Percentiles rank a stretch among this genome's conserved stretches.
Conservation (phyloP, 2,329 filamentous ascomycete genomes). For the Juglanconis juglandina region DNA sequence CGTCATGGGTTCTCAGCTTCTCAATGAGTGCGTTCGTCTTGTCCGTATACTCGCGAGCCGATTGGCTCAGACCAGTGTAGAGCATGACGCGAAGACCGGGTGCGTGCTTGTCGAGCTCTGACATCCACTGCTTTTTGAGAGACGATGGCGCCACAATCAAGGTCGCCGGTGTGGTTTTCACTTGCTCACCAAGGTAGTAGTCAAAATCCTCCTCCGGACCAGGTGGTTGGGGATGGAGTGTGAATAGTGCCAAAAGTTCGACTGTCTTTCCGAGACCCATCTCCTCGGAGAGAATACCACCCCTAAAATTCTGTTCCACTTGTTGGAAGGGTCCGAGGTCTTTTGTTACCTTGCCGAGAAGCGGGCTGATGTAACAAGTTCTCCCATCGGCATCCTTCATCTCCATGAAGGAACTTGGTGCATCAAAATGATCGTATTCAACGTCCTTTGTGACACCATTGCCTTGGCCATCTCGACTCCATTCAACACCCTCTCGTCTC, state of each 20-base stretch:
- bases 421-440: constrained; percentile 14
- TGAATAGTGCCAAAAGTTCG: constrained; percentile 69
- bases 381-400: constrained; percentile 43
- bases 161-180: constrained; percentile 53
- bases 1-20: constrained; percentile 49
- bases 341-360: constrained; percentile 57
- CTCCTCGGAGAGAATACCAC: constrained; percentile 73
- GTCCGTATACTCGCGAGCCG: constrained; percentile 32
- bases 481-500: constrained; percentile 59
- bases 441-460: constrained; percentile 25
- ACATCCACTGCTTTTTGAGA: constrained; percentile 58
- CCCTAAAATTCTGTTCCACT: constrained; percentile 40
- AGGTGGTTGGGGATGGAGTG: constrained; percentile 51
- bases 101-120: constrained; percentile 57
- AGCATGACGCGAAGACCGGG: constrained; percentile 53
- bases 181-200: constrained; percentile 36
- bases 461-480: constrained; percentile 27
- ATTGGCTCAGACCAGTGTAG: constrained; percentile 47
- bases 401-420: constrained; percentile 42
- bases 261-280: constrained; percentile 83
- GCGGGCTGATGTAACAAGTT: constrained; percentile 45
- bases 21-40: constrained; percentile 39
- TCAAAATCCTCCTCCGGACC: constrained; percentile 28
- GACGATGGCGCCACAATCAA: constrained; percentile 59
- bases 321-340: constrained; percentile 44